These are phyloP conservation scores for Galeopsis tetrahit DNA, from an alignment of 257 asterid species.

Conservation along the genomic window DNA sequence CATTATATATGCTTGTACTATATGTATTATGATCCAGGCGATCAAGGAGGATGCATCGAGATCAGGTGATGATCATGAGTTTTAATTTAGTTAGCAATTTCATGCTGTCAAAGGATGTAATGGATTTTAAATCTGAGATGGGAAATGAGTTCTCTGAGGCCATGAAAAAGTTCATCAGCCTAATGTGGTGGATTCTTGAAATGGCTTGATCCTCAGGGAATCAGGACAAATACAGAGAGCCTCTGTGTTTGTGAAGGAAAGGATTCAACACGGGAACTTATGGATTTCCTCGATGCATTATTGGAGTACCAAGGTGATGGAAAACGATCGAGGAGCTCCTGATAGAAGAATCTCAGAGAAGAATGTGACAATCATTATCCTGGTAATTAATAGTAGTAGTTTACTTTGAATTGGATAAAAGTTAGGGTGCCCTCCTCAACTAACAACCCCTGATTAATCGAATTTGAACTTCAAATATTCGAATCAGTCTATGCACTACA, in stretches of 20 bases:
- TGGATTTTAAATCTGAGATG: slow-evolving; percentile 32
- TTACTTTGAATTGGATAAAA: no score
- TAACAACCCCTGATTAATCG: no score
- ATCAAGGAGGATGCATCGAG: slow-evolving; percentile 34
- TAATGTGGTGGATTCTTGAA: slow-evolving; percentile 42
- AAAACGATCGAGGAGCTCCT: slow-evolving; percentile 38
- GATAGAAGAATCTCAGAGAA: slow-evolving; percentile 43
- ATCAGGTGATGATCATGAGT: slow-evolving; percentile 36
- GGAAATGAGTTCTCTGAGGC: slow-evolving; percentile 43
- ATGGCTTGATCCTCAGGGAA: slow-evolving; percentile 54
- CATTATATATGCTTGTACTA: no score
- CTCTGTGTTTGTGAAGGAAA: slow-evolving; percentile 45
- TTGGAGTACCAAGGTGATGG: slow-evolving; percentile 48
- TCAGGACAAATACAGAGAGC: slow-evolving; percentile 38
- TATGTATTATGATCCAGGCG: slow-evolving; percentile 37
- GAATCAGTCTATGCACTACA: no score
- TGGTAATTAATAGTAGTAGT: slow-evolving; percentile 36
- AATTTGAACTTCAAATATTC: no score
- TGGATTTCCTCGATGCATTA: slow-evolving; percentile 59
- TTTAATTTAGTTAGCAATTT: slow-evolving; percentile 47
- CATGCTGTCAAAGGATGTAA: slow-evolving; percentile 43
- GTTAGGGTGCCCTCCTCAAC: no score
- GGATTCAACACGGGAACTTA: slow-evolving; percentile 22
- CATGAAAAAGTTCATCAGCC: slow-evolving; percentile 41
- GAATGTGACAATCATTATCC: slow-evolving; percentile 39